phyloP scores from a whole-genome alignment of 169 alveolate genomes.

The Cryptosporidium tyzzeri region DNA sequence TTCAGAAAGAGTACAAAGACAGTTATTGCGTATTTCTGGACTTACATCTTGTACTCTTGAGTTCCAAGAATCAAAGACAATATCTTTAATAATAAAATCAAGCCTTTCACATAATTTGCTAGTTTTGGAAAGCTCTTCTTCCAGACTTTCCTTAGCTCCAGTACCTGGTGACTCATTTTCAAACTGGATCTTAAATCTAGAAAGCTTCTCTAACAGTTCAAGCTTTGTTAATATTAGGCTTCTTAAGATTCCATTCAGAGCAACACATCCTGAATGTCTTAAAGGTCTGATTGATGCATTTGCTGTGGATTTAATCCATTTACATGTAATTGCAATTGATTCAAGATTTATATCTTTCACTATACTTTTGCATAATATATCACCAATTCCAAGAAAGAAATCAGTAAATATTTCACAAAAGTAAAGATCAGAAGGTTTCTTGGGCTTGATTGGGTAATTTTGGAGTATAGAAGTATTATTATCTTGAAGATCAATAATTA shows the following conservation, averaged over 20 bases:
- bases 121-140: slow-evolving; percentile 13
- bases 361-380: background rate
- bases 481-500: slow-evolving; percentile 45
- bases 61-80: slow-evolving; percentile 25
- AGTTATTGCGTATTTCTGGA: slow-evolving; percentile 20
- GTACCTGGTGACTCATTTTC: slow-evolving; percentile 34
- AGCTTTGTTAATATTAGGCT: background rate
- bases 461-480: slow-evolving; percentile 29
- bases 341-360: background rate
- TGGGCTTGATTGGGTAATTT: slow-evolving; percentile 60
- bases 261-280: slow-evolving; percentile 58
- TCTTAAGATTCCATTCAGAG: slow-evolving; percentile 55
- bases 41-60: slow-evolving; percentile 53
- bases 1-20: slow-evolving; percentile 25
- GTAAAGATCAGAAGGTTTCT: slow-evolving; percentile 12
- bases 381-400: slow-evolving; percentile 50
- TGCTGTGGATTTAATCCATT: slow-evolving; percentile 23
- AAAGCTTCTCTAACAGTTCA: slow-evolving; percentile 33
- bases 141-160: slow-evolving; percentile 17
- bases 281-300: slow-evolving; percentile 44
- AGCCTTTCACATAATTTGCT: background rate
- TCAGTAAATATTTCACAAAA: slow-evolving; percentile 20
- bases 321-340: slow-evolving; percentile 1
- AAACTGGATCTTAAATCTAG: slow-evolving; percentile 44
- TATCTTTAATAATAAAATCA: background rate